Evolutionary conservation across 2,329 filamentous ascomycete species (phyloP).

Genomic region (Fusarium nisikadoi): DNA sequence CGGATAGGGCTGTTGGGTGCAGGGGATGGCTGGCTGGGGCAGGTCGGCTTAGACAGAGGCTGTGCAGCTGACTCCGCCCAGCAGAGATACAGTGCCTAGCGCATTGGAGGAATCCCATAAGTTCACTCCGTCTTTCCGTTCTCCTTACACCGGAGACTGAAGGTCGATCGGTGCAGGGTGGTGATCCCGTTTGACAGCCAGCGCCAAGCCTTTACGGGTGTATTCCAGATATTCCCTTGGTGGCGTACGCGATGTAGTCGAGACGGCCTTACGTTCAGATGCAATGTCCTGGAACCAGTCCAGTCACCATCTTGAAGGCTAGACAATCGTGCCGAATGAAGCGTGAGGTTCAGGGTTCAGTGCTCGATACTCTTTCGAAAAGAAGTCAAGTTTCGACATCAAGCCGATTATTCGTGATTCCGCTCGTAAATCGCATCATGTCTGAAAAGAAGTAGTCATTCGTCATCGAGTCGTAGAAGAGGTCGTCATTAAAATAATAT

Average conservation of each 20-base stretch:
- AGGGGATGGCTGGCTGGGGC: constrained; percentile 22
- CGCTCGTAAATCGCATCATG: constrained; percentile 49
- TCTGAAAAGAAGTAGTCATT: constrained; percentile 49
- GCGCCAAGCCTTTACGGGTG: constrained; percentile 53
- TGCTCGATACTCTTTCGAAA: constrained; percentile 44
- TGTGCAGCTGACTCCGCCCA: constrained; percentile 45
- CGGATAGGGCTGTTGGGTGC: constrained; percentile 2
- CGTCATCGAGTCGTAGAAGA: constrained; percentile 53
- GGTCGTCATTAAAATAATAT: constrained; percentile 56
- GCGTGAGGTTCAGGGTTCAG: constrained; percentile 41
- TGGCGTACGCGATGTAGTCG: constrained; percentile 50
- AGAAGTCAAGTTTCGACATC: constrained; percentile 48
- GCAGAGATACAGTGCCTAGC: constrained; percentile 48
- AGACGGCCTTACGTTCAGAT: constrained; percentile 45
- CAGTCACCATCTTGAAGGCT: constrained; percentile 30
- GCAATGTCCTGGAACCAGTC: constrained; percentile 45
- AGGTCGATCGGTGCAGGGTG: constrained; percentile 28
- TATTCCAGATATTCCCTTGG: constrained; percentile 54
- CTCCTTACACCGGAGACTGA: not conserved
- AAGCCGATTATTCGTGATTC: constrained; percentile 47
- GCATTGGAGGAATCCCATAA: constrained; percentile 45
- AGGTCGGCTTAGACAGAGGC: constrained; percentile 41
- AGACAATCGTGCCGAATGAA: constrained; percentile 47
- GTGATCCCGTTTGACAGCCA: constrained; percentile 56
- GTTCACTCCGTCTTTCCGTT: constrained; percentile 46